Evolutionary conservation across 179 eudicot genomes (phyloP).

Genomic region (Sideroxylon spinosum): DNA sequence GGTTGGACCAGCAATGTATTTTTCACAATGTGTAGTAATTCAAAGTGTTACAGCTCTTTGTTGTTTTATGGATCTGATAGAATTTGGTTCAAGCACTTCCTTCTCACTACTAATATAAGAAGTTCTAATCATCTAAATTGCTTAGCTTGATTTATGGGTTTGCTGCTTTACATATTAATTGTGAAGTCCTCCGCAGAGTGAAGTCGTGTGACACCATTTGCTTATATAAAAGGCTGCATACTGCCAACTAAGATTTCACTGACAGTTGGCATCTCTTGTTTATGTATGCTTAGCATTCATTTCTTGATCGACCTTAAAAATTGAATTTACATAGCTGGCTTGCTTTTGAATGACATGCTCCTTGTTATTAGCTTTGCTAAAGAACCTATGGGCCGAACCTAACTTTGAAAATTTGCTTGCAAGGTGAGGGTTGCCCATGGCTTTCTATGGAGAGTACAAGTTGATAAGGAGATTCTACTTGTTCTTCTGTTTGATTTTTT

Average conservation of each 20-base stretch:
- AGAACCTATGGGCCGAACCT: no score
- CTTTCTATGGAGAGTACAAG: no score
- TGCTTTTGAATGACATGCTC: background rate
- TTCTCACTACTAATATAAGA: background rate
- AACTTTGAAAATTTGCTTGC: no score
- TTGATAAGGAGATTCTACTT: no score
- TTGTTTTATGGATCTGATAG: background rate
- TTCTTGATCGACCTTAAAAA: no score
- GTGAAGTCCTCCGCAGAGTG: background rate
- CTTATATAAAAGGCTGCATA: background rate
- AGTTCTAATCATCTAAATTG: background rate
- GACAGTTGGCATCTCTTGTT: background rate
- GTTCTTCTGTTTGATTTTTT: no score
- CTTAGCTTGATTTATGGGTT: background rate
- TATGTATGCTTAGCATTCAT: background rate
- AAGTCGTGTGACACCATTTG: background rate
- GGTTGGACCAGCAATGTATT: background rate
- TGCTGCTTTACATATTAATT: background rate
- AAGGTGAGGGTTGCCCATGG: no score
- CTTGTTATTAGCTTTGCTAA: background rate
- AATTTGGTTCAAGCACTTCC: background rate
- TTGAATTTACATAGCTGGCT: background rate
- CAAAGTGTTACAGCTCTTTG: background rate
- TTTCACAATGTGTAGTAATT: background rate
- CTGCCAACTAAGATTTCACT: background rate